Evolutionary conservation across 495 filamentous ascomycete species (phyloP).

Genomic region (Xylaria intraflava): DNA sequence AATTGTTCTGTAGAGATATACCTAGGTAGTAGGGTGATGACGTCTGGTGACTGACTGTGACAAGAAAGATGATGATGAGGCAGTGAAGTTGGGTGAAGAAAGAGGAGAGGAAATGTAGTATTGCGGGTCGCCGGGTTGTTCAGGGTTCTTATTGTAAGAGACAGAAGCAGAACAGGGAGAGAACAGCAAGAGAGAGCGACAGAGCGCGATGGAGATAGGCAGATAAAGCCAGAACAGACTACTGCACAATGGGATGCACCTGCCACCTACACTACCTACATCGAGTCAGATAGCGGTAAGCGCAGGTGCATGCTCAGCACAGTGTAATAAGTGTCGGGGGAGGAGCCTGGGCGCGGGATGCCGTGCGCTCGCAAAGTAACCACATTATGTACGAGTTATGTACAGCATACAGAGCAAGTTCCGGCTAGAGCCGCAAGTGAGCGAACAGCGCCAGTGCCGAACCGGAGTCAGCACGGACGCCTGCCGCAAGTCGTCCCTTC

Average conservation of each 20-base stretch:
- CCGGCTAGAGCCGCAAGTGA: slow-evolving; percentile 12
- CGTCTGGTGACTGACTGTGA: slow-evolving; percentile 7
- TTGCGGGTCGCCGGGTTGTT: background rate
- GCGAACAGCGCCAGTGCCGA: background rate
- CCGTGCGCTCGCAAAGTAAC: background rate
- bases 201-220: too few species aligned
- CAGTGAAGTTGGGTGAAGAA: background rate
- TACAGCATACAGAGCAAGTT: background rate
- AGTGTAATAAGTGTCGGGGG: slow-evolving; percentile 5
- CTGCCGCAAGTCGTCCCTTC: slow-evolving; percentile 3
- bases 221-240: background rate
- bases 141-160: background rate
- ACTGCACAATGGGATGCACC: too few species aligned
- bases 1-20: slow-evolving; percentile 7
- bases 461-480: background rate
- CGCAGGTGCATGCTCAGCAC: slow-evolving; percentile 1
- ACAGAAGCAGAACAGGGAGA: background rate
- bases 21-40: slow-evolving; percentile 4
- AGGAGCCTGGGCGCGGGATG: slow-evolving; percentile 8
- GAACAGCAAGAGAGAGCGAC: background rate
- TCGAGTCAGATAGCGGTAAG: background rate
- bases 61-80: slow-evolving; percentile 2
- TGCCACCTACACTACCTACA: too few species aligned
- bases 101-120: background rate
- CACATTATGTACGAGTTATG: too few species aligned